Conservation (phyloP, 495 filamentous ascomycete genomes). For the Penicillium argentinense region DNA sequence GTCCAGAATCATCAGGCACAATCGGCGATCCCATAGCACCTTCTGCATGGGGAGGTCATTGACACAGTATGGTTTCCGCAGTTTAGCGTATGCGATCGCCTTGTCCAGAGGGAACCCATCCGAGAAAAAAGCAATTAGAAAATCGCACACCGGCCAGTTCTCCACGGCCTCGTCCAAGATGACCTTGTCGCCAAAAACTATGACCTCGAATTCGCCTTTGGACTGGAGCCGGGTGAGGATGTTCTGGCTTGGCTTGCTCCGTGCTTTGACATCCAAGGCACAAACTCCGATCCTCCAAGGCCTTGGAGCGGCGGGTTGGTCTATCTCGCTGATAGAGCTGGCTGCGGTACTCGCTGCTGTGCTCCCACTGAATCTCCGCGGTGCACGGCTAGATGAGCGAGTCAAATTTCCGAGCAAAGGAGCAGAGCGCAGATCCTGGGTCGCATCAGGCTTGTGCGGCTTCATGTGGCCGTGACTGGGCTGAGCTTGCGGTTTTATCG, state of each 20-base stretch:
- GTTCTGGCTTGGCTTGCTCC: slow-evolving; percentile 93
- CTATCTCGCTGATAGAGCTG: slow-evolving; percentile 58
- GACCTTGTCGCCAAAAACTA: slow-evolving; percentile 97
- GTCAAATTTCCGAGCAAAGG: slow-evolving; percentile 41
- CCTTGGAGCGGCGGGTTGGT: slow-evolving; percentile 33
- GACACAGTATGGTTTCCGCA: slow-evolving; percentile 93
- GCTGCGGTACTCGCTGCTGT: slow-evolving; percentile 70
- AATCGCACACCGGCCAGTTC: slow-evolving; percentile 73
- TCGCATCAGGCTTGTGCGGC: slow-evolving; percentile 18
- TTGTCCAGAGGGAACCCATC: slow-evolving; percentile 97
- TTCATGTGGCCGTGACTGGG: slow-evolving; percentile 17
- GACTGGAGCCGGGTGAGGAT: slow-evolving; percentile 89
- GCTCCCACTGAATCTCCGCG: slow-evolving; percentile 73
- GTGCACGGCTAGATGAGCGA: slow-evolving; percentile 70
- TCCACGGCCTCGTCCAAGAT: slow-evolving; percentile 86
- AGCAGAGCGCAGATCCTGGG: slow-evolving; percentile 21
- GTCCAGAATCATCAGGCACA: slow-evolving; percentile 86
- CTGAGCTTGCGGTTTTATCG: slow-evolving; percentile 12
- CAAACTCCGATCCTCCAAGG: slow-evolving; percentile 83
- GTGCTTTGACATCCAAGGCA: slow-evolving; percentile 91
- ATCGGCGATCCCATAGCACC: slow-evolving; percentile 90
- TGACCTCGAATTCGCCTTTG: slow-evolving; percentile 90
- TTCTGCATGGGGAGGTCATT: slow-evolving; percentile 99
- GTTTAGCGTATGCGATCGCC: slow-evolving; percentile 87
- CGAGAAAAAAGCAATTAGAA: slow-evolving; percentile 95